Conservation (phyloP, 257 asterid species). For the Echites panduratus region DNA sequence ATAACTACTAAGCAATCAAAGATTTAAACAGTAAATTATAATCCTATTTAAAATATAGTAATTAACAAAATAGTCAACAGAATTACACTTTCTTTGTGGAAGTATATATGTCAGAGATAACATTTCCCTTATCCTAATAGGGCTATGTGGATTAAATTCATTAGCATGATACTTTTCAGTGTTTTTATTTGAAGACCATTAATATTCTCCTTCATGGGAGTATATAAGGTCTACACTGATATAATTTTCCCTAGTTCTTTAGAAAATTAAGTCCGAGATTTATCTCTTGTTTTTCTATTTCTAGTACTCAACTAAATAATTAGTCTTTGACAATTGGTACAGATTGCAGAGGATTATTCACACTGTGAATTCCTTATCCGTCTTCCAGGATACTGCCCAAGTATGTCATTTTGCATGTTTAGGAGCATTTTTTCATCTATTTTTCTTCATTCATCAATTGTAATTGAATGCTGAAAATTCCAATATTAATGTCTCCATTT, state of each 20-base stretch:
- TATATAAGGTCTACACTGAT: neutral
- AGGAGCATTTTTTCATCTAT: neutral
- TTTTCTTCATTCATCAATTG: neutral
- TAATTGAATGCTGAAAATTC: conserved; percentile 13
- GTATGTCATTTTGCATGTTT: conserved; percentile 34
- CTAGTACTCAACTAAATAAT: neutral
- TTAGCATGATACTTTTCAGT: neutral
- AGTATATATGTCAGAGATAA: too few relatives aligned
- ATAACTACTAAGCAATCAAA: too few relatives aligned
- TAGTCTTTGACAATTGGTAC: conserved; percentile 30
- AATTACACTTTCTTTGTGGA: too few relatives aligned
- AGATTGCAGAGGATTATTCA: conserved; percentile 99
- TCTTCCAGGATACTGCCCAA: conserved; percentile 98
- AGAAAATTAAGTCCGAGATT: neutral
- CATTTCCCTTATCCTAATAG: neutral
- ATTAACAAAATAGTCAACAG: too few relatives aligned
- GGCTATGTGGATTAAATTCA: neutral
- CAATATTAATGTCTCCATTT: neutral
- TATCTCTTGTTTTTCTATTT: neutral
- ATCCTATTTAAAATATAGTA: too few relatives aligned
- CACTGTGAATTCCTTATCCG: conserved; percentile 97
- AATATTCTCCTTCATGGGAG: neutral
- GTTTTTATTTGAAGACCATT: neutral
- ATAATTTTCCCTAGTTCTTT: neutral
- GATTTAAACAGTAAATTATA: too few relatives aligned